phyloP scores from a whole-genome alignment of 306 rosid species.

The Acacia confusa region DNA sequence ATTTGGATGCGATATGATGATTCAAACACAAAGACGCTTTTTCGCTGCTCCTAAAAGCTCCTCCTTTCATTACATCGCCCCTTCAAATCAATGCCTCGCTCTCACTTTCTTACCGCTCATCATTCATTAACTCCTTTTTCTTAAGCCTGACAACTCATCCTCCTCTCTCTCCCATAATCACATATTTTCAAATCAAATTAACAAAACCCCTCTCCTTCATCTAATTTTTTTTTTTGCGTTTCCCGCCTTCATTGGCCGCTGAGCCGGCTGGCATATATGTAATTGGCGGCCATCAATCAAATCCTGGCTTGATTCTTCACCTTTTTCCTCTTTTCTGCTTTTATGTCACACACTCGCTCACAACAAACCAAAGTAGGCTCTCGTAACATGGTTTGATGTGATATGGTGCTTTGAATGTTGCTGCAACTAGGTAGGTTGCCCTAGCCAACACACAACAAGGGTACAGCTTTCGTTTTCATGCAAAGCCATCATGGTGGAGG shows the following conservation, averaged over 20 bases:
- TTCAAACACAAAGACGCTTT: slow-evolving; percentile 32
- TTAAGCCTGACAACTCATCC: slow-evolving; percentile 34
- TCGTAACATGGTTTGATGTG: background rate
- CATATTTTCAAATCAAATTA: background rate
- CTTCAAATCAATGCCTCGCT: slow-evolving; percentile 32
- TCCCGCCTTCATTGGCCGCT: background rate
- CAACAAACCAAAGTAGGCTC: background rate
- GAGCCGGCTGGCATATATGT: background rate
- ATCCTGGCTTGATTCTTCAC: background rate
- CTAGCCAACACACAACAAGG: background rate
- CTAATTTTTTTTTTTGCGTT: background rate
- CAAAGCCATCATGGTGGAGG: slow-evolving; percentile 32
- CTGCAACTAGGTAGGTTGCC: background rate
- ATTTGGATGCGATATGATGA: slow-evolving; percentile 17
- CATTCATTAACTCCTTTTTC: slow-evolving; percentile 26
- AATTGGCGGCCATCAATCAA: slow-evolving; percentile 1
- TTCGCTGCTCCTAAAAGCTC: slow-evolving; percentile 33
- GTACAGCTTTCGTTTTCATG: slow-evolving; percentile 18
- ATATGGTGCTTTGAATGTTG: background rate
- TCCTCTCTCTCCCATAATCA: background rate
- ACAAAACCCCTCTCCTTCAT: background rate
- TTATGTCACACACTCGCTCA: background rate
- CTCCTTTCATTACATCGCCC: slow-evolving; percentile 31
- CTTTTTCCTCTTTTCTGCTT: background rate
- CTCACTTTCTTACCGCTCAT: slow-evolving; percentile 41